Evolutionary conservation across 1,284 basidiomycete genomes (phyloP), one percentile per base, ranked within the genome.

Genomic region (Ganoderma lucidum): DNA sequence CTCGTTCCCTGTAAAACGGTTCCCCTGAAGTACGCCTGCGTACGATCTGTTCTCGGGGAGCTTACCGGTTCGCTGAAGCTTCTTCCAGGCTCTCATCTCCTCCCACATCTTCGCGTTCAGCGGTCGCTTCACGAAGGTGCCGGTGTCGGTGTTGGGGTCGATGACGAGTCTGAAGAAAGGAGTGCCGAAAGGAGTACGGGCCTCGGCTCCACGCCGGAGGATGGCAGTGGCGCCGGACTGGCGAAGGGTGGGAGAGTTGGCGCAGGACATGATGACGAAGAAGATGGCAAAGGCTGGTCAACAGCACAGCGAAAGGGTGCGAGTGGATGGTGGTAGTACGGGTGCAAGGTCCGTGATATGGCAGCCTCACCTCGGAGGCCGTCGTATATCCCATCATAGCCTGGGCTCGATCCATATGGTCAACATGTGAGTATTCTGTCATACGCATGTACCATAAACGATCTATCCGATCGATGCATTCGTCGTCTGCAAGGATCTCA

Each of bases 1-100:
- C 30, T 32, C 55, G 6, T 66, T 70, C 30, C 74, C 71, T 3
- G 58, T 41, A 15, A 69, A 60, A 4, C 59, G 39, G 19, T 68
- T 66, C 60, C 59, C 70, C 19, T 68, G 66, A 17, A 55, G 53
- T 32, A 55, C 30, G 53, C 8, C 55, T 15, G 55, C 32, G 15
- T 37, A 58, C 17, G 32, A 5, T n/a, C 32, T 35, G 32, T 58
- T 37, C 32, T 58, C 32, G 55, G 1, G 55, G 2, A 58, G 32
- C 55, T 59, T 59, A 59, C 56, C 56, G 9, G 35, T 39, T 6
- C 56, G 35, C 56, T 59, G 56, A 35, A 59, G 56, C 56, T 59
- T 59, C 56, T 39, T 35, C 56, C 56, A 59, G 19, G 35, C 56
- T 2, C 56, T 12, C 10, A 59, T 59, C 37, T 59, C 56, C 56